Conservation (phyloP, 2,329 filamentous ascomycete genomes). For the Penicillium sp. region DNA sequence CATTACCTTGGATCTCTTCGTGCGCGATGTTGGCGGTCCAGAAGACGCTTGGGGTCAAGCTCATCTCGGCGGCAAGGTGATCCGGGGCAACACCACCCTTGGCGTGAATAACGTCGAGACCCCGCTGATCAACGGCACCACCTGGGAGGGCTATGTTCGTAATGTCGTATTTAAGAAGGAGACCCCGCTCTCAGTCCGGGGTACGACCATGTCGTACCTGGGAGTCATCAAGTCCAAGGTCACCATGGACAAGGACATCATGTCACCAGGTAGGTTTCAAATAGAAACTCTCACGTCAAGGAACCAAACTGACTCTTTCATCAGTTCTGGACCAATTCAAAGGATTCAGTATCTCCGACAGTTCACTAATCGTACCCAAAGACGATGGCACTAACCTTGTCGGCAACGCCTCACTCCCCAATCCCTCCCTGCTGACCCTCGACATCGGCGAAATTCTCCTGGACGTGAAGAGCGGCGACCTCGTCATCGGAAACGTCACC, state of each 20-base stretch:
- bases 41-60: constrained; percentile 30
- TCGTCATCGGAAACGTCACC: constrained; percentile 49
- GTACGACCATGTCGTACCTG: constrained; percentile 30
- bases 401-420: constrained; percentile 54
- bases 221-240: constrained; percentile 35
- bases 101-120: constrained; percentile 24
- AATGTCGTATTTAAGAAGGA: constrained; percentile 30
- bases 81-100: constrained; percentile 39
- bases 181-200: constrained; percentile 27
- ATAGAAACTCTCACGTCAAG: not conserved
- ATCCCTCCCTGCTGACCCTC: constrained; percentile 55
- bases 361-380: constrained; percentile 40
- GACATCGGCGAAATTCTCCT: constrained; percentile 55
- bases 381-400: constrained; percentile 52
- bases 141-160: constrained; percentile 35
- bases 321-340: constrained; percentile 53
- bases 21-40: constrained; percentile 25
- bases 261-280: constrained; percentile 32
- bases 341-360: constrained; percentile 48
- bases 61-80: constrained; percentile 22
- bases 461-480: constrained; percentile 48
- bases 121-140: constrained; percentile 24
- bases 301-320: not conserved
- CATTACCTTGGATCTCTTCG: constrained; percentile 34
- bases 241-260: constrained; percentile 34